Evolutionary conservation across 306 rosid species (phyloP).

Genomic region (Glycine soja): DNA sequence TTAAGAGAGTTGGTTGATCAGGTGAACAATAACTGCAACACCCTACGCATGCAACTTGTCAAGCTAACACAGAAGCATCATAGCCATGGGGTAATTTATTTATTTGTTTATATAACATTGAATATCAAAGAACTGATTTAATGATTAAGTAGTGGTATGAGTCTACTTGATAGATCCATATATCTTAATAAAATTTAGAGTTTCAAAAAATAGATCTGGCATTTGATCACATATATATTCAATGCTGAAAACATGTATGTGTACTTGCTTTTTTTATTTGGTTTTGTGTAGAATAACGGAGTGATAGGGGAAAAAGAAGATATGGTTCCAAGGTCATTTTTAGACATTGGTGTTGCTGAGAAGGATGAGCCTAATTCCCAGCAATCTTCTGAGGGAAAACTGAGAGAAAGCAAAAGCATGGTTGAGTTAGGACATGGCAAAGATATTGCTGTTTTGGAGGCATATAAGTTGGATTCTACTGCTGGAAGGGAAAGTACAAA

Average conservation of each 20-base stretch:
- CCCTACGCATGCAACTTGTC: conserved; percentile 52
- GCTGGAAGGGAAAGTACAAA: not conserved
- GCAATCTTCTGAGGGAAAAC: conserved; percentile 46
- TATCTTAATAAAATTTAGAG: not conserved
- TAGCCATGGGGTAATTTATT: conserved; percentile 41
- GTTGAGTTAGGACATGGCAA: conserved; percentile 42
- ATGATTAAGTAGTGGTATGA: too few relatives aligned
- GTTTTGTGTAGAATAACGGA: conserved; percentile 40
- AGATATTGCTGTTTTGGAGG: not conserved
- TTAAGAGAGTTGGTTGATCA: conserved; percentile 52
- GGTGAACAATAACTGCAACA: conserved; percentile 52
- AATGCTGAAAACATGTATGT: too few relatives aligned
- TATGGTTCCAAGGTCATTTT: conserved; percentile 45
- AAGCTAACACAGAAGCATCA: conserved; percentile 46
- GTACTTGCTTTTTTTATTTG: not conserved
- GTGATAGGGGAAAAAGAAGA: conserved; percentile 21
- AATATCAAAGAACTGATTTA: not conserved
- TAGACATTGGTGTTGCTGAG: conserved; percentile 48
- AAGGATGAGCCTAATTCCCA: conserved; percentile 41
- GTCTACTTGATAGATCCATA: not conserved
- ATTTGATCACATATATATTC: too few relatives aligned
- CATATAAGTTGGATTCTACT: not conserved
- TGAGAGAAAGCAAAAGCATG: conserved; percentile 43
- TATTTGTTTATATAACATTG: not conserved
- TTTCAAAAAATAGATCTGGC: too few relatives aligned